Evolutionary conservation across 164 flowering plant genomes (phyloP).

Genomic region (Dillenia suffruticosa): DNA sequence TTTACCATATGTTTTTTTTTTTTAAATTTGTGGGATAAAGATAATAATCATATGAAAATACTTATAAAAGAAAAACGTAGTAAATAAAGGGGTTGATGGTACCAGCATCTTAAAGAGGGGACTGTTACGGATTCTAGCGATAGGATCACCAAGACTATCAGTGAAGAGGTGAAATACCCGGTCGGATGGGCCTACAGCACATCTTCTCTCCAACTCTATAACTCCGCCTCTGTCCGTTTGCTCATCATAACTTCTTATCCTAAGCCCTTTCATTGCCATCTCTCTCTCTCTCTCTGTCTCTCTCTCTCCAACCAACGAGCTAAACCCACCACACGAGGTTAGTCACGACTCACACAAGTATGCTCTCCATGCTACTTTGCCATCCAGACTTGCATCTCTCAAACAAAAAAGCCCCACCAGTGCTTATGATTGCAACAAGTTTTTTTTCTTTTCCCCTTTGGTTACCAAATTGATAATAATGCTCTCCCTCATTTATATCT

Average conservation of each 20-base stretch:
- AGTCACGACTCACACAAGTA: background rate
- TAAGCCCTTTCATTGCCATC: constrained; percentile 26
- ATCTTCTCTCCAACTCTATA: constrained; percentile 54
- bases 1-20: background rate
- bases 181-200: constrained; percentile 52
- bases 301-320: background rate
- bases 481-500: too few relatives aligned
- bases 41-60: background rate
- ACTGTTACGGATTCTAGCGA: constrained; percentile 55
- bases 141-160: constrained; percentile 74
- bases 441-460: background rate
- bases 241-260: constrained; percentile 42
- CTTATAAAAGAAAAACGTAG: background rate
- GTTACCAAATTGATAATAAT: background rate
- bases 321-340: background rate
- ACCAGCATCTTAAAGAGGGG: constrained; percentile 65
- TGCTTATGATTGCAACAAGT: background rate
- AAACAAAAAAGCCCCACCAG: background rate
- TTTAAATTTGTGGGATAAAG: background rate
- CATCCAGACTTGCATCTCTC: too few relatives aligned
- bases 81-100: background rate
- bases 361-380: too few relatives aligned
- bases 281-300: too few relatives aligned
- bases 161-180: constrained; percentile 37
- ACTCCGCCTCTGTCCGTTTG: constrained; percentile 34